These are phyloP conservation scores for Aspergillus brasiliensis DNA, from an alignment of 2,329 filamentous ascomycete species.

Conservation along the genomic window DNA sequence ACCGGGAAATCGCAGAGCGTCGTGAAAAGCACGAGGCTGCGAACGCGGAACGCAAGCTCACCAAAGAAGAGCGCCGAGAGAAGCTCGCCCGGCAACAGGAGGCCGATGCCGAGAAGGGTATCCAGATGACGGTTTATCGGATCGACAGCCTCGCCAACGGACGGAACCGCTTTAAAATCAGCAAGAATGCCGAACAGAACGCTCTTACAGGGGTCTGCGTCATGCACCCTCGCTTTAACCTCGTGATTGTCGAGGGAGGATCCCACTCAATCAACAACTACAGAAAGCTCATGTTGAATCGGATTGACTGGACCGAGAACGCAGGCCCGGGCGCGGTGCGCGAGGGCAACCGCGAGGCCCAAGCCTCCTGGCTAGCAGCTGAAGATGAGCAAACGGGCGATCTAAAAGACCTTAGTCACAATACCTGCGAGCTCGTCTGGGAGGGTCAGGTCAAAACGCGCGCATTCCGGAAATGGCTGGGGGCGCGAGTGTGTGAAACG, in stretches of 20 bases:
- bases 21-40: slow-evolving; percentile 72
- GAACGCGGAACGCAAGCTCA: slow-evolving; percentile 85
- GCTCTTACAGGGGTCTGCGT: slow-evolving; percentile 87
- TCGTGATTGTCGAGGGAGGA: slow-evolving; percentile 91
- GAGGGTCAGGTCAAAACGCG: slow-evolving; percentile 84
- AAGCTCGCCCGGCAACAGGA: slow-evolving; percentile 83
- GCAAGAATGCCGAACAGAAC: slow-evolving; percentile 87
- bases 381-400: slow-evolving; percentile 73
- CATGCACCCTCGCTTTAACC: slow-evolving; percentile 83
- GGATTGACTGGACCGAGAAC: slow-evolving; percentile 95
- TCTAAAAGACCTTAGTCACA: slow-evolving; percentile 77
- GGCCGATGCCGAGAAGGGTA: slow-evolving; percentile 82
- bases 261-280: slow-evolving; percentile 79
- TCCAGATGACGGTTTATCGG: slow-evolving; percentile 85
- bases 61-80: slow-evolving; percentile 81
- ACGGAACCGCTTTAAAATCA: slow-evolving; percentile 90
- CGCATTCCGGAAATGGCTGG: slow-evolving; percentile 84
- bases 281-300: slow-evolving; percentile 89
- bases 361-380: slow-evolving; percentile 73
- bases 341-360: slow-evolving; percentile 62
- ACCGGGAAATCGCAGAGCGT: slow-evolving; percentile 86
- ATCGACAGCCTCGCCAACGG: slow-evolving; percentile 88
- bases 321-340: slow-evolving; percentile 62
- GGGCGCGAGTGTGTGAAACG: slow-evolving; percentile 81
- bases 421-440: slow-evolving; percentile 82